These are phyloP conservation scores for Sphaerulina vaccinii DNA, from an alignment of 2,329 filamentous ascomycete species.

Conservation along the genomic window DNA sequence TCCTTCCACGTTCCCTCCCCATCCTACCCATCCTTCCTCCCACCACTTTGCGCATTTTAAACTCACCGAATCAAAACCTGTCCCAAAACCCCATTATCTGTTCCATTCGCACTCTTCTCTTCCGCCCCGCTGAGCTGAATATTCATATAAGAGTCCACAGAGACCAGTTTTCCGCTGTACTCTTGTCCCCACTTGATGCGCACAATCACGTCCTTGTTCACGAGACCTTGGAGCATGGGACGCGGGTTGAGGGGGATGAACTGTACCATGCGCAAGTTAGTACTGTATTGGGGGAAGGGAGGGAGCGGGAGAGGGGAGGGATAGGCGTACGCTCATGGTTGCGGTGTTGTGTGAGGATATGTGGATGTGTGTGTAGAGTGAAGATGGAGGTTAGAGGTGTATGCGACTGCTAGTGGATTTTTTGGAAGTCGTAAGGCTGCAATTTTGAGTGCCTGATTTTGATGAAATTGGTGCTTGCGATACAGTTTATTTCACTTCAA, in stretches of 20 bases:
- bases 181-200: slow-evolving; percentile 98
- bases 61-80: slow-evolving; percentile 85
- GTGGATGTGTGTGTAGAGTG: neutral
- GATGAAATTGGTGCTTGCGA: no score
- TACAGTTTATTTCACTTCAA: neutral
- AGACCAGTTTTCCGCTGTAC: slow-evolving; percentile 90
- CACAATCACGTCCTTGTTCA: slow-evolving; percentile 87
- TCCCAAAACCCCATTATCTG: slow-evolving; percentile 79
- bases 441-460: no score
- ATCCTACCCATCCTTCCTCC: neutral
- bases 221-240: slow-evolving; percentile 91
- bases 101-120: slow-evolving; percentile 79
- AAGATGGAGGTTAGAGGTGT: neutral
- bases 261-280: no score
- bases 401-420: neutral
- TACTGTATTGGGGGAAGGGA: neutral
- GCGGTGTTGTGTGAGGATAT: slow-evolving; percentile 12
- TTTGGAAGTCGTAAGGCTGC: neutral
- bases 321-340: slow-evolving; percentile 27
- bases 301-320: neutral
- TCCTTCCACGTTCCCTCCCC: neutral
- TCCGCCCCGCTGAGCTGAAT: slow-evolving; percentile 87
- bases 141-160: slow-evolving; percentile 98
- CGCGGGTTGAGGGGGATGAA: slow-evolving; percentile 96
- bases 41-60: neutral